Base-by-base conservation (phyloP, 2,329 filamentous ascomycete species). In the Pezizomycotina sp. region DNA sequence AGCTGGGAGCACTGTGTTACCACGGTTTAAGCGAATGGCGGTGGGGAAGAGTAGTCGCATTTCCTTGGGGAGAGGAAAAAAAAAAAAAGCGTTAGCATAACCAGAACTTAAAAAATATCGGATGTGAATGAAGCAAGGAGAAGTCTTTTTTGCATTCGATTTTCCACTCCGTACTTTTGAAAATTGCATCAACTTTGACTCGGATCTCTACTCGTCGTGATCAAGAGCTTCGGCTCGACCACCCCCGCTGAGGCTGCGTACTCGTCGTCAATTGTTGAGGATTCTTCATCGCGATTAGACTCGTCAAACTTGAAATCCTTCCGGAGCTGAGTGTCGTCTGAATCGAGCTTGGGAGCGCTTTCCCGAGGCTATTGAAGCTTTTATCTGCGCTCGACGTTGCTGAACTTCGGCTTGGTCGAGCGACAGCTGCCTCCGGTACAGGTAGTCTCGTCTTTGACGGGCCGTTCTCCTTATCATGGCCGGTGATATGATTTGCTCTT, bases 271-370 rank as follows among this genome's bases (percentile, higher is more conserved):
- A 91, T 60, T 36, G 80, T 76, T 12, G 82, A 59, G 55, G 76
- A 67, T 38, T 82, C 75, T 15, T 18, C 31, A n/a, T 22, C 23
- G 14, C 68, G 66, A 15, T 71, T 63, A 3, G 81, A 80, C 58
- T 93, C 86, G 55, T 98, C 89, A 56, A 86, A 98, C 54, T 84
- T 83, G 61, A 78, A 93, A 56, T 95, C 82, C 54, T 80, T 75
- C 27, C 84, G 71, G 36, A 98, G 61, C 19, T 68, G 56, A 58
- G 81, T 82, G 60, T 98, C 86, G 53, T 92, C 78, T 36, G 84
- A 82, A 48, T 95, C 79, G 49, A 48, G 39, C 47, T 51, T 7
- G 48, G 38, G 21, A 52, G 49, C 7, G 49, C 36, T 89, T 92
- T 47, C 89, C 89, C 6, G 79, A 81, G 14, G 89, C 86, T 32